phyloP scores from a whole-genome alignment of 352 stramenopile genomes.

The Pythium dissimile region DNA sequence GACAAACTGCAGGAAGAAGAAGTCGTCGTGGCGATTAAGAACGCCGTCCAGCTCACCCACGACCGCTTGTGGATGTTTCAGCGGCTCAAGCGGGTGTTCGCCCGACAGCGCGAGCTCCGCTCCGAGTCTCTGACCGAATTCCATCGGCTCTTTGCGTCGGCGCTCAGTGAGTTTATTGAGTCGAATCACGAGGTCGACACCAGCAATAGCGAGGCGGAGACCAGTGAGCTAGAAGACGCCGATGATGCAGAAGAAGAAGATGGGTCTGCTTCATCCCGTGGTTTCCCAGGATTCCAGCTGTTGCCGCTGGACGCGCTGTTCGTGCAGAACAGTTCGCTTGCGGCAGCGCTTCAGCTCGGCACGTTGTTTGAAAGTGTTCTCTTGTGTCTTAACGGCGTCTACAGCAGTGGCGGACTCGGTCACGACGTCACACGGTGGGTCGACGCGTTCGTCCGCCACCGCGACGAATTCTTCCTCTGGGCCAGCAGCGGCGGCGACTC shows the following conservation, averaged over 20 bases:
- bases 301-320: slow-evolving; percentile 2
- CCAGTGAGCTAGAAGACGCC: no score
- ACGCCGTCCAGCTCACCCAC: slow-evolving; percentile 9
- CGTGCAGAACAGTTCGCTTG: slow-evolving; percentile 2
- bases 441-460: slow-evolving; percentile 2
- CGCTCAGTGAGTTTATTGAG: slow-evolving; percentile 9
- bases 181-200: background rate
- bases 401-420: no score
- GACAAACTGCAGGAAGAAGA: slow-evolving; percentile 65
- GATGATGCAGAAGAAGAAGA: background rate
- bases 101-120: background rate
- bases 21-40: slow-evolving; percentile 18
- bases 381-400: slow-evolving; percentile 3
- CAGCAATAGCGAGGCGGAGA: background rate
- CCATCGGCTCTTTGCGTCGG: slow-evolving; percentile 1
- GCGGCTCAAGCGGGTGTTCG: slow-evolving; percentile 2
- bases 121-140: slow-evolving; percentile 1
- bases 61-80: slow-evolving; percentile 1
- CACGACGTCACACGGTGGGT: slow-evolving; percentile 6
- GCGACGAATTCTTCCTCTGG: slow-evolving; percentile 16
- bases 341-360: slow-evolving; percentile 7
- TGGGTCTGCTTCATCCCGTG: no score
- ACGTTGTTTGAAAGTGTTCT: slow-evolving; percentile 16
- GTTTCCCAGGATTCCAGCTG: slow-evolving; percentile 3
- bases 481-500: slow-evolving; percentile 10